Evolutionary conservation across 805 yeast species (phyloP), one percentile per base, ranked within the genome.

Genomic region (Spathaspora gorwiae): DNA sequence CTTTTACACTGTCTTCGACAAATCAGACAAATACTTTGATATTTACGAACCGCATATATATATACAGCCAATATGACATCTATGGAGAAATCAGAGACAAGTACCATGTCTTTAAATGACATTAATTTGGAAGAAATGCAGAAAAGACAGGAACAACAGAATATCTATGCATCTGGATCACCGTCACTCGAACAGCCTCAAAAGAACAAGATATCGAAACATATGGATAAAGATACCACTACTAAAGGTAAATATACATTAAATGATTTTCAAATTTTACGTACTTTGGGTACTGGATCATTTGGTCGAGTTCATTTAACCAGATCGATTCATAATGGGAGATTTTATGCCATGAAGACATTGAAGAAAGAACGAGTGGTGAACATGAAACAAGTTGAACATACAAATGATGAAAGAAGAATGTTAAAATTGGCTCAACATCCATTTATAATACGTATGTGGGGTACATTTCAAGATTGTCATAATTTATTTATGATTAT

Each of bases 381-480:
- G 10, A 77, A 74, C 53, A 77, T 78, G 78, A 79, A 79, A 57
- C 84, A 79, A 56, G 81, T 79, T 19, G 84, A 79, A 57, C 84
- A 79, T 57, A 79, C 84, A 14, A 79, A 79, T 54, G 84, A 79
- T 56, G 84, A 79, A 60, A 62, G 84, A 46, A 64, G 83, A 52
- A 79, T 79, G 79, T 63, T 79, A 35, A 76, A 74, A 49, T 64
- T 78, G 44, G 79, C 79, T 10, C 80, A 79, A 51, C 84, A 79
- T 54, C 84, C 84, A 6, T 79, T 79, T 50, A 66, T 79, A 51
- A 79, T 78, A 49, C 59, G 83, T 46, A 78, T 79, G 83, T 79
- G 84, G 84, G 84, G 84, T n/a, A 79, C 83, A 6, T 79, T 75
- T 54, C 83, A 79, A 57, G 84, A 79, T 54, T 66, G 78, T 34